Evolutionary conservation across 1,284 basidiomycete genomes (phyloP), one percentile per base, ranked within the genome.

Genomic region (Cutaneotrichosporon sp.): DNA sequence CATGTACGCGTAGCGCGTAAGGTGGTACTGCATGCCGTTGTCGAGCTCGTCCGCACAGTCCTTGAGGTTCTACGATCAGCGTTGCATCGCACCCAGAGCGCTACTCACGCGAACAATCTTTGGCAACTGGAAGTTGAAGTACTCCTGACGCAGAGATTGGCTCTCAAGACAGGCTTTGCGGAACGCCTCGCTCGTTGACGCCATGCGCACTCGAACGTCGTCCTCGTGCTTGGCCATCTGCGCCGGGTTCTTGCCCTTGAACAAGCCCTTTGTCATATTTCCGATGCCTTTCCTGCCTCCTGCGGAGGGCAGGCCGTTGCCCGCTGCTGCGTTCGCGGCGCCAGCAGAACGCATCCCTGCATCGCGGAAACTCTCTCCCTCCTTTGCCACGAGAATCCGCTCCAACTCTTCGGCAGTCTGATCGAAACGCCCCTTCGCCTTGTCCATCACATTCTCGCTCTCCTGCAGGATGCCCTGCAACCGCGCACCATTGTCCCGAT

Each of bases 31-130:
- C 11, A 89, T 90, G 14, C 93, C 96, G 38, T 97, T 80, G 72
- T 99, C 96, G 55, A 97, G 86, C 74, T 98, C 96, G 65, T 97
- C 93, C 11, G 89, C 84, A 61, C 89, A 89, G 71, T 97, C 93
- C 73, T 97, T 97, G 53, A 98, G 79, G n/a, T 88, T 81, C 90
- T 93, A 64, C 8, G 20, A 20, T 19, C 9, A 17, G 11, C n/a
- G 22, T 6, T 33, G 32, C 29, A 20, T 17, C 7, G 14, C 25
- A 20, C n/a, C 27, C 3, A 14, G 17, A 7, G 11, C 29, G 8
- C 3, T n/a, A 79, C 86, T 70, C 70, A 93, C 91, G 46, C 96
- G 82, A 42, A 98, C 75, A 59, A 97, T 88, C 63, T 91, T 86
- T 39, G 96, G 94, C 41, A 97, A 77, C 68, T 97, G 94, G 67